Evolutionary conservation across 2,329 filamentous ascomycete species (phyloP).

Genomic region (Beauveria sp.): DNA sequence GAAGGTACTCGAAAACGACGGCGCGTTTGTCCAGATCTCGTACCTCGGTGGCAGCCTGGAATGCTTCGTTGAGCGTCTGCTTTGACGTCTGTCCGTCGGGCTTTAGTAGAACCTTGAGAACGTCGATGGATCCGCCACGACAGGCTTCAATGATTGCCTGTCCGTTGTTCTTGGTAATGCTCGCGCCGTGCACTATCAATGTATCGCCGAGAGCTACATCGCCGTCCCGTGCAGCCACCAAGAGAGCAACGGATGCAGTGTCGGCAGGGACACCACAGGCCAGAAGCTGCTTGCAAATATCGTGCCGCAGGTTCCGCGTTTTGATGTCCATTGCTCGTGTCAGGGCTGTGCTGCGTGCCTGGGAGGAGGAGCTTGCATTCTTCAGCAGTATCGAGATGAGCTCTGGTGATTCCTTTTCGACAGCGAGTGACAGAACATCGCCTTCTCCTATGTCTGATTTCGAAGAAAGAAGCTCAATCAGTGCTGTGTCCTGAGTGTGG

Average conservation of each 20-base stretch:
- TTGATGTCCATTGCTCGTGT: constrained; percentile 34
- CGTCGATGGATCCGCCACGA: constrained; percentile 39
- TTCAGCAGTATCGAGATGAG: constrained; percentile 39
- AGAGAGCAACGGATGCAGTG: constrained; percentile 41
- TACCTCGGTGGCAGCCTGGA: constrained; percentile 48
- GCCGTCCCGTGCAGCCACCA: constrained; percentile 44
- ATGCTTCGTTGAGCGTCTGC: constrained; percentile 40
- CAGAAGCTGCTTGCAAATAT: constrained; percentile 39
- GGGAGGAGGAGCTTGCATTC: constrained; percentile 26
- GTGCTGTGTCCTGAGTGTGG: constrained; percentile 39
- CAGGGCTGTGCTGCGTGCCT: constrained; percentile 34
- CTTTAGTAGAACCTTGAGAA: constrained; percentile 43
- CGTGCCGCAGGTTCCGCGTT: constrained; percentile 31
- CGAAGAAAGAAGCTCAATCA: constrained; percentile 37
- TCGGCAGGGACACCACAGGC: constrained; percentile 37
- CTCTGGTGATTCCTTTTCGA: constrained; percentile 38
- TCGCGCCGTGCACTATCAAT: constrained; percentile 45
- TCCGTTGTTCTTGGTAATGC: constrained; percentile 41
- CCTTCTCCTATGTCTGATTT: constrained; percentile 45
- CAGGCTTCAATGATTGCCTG: constrained; percentile 49
- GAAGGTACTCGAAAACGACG: constrained; percentile 42
- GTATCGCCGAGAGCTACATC: constrained; percentile 44
- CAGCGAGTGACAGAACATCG: constrained; percentile 38
- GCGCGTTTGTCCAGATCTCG: constrained; percentile 41
- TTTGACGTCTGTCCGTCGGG: constrained; percentile 31